phyloP scores from a whole-genome alignment of 179 eudicot species.

The Sideroxylon spinosum region DNA sequence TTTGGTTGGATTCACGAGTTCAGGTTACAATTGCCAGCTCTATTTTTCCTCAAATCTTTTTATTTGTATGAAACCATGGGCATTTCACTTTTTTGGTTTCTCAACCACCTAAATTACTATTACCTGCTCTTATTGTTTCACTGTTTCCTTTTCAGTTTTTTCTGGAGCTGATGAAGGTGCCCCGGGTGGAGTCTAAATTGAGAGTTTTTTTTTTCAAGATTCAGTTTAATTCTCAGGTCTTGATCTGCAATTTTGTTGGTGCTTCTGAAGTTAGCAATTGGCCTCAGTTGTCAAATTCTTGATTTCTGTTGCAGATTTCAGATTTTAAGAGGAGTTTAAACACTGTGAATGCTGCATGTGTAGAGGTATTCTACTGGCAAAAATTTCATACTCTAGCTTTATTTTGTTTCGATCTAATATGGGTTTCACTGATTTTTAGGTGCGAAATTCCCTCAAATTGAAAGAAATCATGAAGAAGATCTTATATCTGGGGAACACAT shows the following conservation, averaged over 20 bases:
- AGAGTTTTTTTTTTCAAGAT: constrained; percentile 92
- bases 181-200: constrained; percentile 94
- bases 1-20: too few species aligned
- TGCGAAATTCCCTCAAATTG: constrained; percentile 68
- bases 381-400: constrained; percentile 16
- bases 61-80: too few species aligned
- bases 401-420: constrained; percentile 21
- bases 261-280: constrained; percentile 10
- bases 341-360: constrained; percentile 77
- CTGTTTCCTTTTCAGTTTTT: constrained; percentile 53
- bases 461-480: constrained; percentile 81
- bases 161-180: constrained; percentile 97
- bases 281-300: constrained; percentile 18
- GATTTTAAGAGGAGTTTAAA: constrained; percentile 81
- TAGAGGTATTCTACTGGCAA: constrained; percentile 50
- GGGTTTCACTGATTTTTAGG: constrained; percentile 38
- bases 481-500: constrained; percentile 70
- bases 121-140: constrained; percentile 9
- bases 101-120: not conserved
- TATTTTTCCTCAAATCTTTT: too few species aligned
- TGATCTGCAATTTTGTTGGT: constrained; percentile 20
- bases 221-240: constrained; percentile 82
- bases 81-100: too few species aligned
- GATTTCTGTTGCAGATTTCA: constrained; percentile 47
- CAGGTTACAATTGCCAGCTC: too few species aligned